Evolutionary conservation across 148 eudicot genomes (phyloP), one percentile per base, ranked within the genome.

Genomic region (Agrostemma githago): DNA sequence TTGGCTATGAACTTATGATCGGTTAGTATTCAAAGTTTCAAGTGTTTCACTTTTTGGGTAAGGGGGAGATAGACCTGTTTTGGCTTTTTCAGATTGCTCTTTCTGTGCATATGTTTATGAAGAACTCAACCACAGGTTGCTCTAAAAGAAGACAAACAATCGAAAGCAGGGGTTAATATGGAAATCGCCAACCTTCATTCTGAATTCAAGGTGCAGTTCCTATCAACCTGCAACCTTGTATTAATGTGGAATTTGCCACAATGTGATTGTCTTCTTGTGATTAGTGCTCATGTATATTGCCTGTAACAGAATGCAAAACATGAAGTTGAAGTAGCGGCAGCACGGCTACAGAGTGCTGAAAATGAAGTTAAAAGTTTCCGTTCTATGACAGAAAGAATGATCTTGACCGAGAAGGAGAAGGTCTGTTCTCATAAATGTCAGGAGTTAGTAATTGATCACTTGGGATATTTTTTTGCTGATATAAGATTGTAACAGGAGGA

Each of bases 321-420:
- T 73, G 92, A 86, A 83, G 89, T 84, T 53, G 80, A 79, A 80
- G 77, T 82, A 77, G 90, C 87, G 75, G 78, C 83, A 68, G 85
- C 79, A 59, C 92, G 82, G 75, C 91, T 93, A 40, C 85, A 83
- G 73, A 84, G 79, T 70, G 83, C 87, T 62, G 89, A 93, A 77
- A 76, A 89, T 74, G 96, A 93, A 79, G 93, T 89, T 58, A 89
- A 84, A 80, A 71, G 82, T 82, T 86, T 93, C 67, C 89, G 79
- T 72, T 83, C 83, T 10, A 93, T 93, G 98, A 90, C 96, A 72
- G 93, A 86, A 75, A 85, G 98, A 74, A 89, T 93, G 96, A 85
- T 90, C 77, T 78, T 93, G 74, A 89, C 93, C 65, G 93, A 89
- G 82, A 79, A 88, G 68, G 98, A 93, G 78, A 90, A 89, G 98